Conservation (phyloP, 805 yeast genomes). For the Alloascoidea africana region DNA sequence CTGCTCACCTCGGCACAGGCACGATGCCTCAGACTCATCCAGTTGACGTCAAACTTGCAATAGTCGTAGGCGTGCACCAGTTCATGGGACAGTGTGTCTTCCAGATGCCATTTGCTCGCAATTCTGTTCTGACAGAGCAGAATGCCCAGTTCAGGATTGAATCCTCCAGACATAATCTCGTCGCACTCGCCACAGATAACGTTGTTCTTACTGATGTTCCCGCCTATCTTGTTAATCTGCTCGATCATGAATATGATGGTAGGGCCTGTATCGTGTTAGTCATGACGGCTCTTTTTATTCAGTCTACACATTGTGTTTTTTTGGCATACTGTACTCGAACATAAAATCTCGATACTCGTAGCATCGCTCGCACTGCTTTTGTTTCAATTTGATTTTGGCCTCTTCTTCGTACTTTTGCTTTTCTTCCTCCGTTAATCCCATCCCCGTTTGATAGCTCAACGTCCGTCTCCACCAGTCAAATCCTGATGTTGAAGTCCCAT, state of each 20-base stretch:
- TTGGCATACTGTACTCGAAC: constrained; percentile 30
- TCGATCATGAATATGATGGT: constrained; percentile 77
- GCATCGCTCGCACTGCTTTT: constrained; percentile 51
- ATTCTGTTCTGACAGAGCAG: constrained; percentile 77
- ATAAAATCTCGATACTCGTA: constrained; percentile 71
- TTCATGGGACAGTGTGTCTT: constrained; percentile 88
- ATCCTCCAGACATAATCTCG: constrained; percentile 80
- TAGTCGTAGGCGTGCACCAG: constrained; percentile 89
- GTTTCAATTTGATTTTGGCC: constrained; percentile 23
- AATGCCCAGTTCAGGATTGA: constrained; percentile 80
- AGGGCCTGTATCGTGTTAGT: no score
- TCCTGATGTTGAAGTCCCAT: no score
- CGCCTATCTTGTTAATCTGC: constrained; percentile 58
- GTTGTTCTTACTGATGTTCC: constrained; percentile 30
- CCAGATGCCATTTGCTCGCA: constrained; percentile 61
- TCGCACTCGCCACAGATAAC: constrained; percentile 75
- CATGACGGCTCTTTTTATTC: no score
- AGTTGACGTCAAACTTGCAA: constrained; percentile 74
- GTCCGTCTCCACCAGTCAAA: constrained; percentile 78
- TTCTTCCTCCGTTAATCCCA: constrained; percentile 42
- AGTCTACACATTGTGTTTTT: no score
- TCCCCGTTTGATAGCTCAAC: constrained; percentile 52
- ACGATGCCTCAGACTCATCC: constrained; percentile 77
- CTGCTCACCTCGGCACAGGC: constrained; percentile 94
- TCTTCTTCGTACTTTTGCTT: constrained; percentile 43